Percentiles rank a stretch among this genome's conserved stretches.
Evolutionary conservation across 192 early-diverging fungal species (phyloP).

Genomic region (Polychytrium aggregatum): DNA sequence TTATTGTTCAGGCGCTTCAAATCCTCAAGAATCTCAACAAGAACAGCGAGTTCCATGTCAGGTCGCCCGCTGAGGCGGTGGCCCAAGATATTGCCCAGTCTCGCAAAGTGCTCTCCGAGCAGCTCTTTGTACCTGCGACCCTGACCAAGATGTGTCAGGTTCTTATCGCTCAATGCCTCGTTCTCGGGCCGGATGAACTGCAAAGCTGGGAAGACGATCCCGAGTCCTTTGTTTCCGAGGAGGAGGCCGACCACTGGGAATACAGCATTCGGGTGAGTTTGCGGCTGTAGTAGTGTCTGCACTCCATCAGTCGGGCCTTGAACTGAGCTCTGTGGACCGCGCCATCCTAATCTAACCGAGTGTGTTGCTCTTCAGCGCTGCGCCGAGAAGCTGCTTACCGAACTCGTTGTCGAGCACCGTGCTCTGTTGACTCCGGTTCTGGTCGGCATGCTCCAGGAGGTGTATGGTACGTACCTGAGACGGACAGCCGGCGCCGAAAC

Average conservation of each 20-base stretch:
- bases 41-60: constrained; percentile 20
- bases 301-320: too few relatives aligned
- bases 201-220: constrained; percentile 73
- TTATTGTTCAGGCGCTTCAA: constrained; percentile 67
- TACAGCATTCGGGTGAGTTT: constrained; percentile 57
- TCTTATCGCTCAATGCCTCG: constrained; percentile 64
- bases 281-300: neutral
- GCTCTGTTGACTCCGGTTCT: constrained; percentile 49
- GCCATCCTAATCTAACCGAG: neutral
- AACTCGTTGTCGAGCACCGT: constrained; percentile 58
- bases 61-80: neutral
- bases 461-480: too few relatives aligned
- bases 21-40: constrained; percentile 57
- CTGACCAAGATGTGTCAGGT: constrained; percentile 54
- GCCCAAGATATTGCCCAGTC: neutral
- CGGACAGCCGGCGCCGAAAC: too few relatives aligned
- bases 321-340: too few relatives aligned
- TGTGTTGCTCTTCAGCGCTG: constrained; percentile 40
- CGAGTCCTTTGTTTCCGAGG: constrained; percentile 68
- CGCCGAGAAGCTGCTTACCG: constrained; percentile 73
- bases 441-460: constrained; percentile 45
- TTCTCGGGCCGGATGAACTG: constrained; percentile 57
- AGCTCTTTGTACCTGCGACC: constrained; percentile 61
- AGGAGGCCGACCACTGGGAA: constrained; percentile 78
- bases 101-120: constrained; percentile 36